Base-by-base conservation (phyloP, 768 basidiomycete species). In the Pisolithus marmoratus region DNA sequence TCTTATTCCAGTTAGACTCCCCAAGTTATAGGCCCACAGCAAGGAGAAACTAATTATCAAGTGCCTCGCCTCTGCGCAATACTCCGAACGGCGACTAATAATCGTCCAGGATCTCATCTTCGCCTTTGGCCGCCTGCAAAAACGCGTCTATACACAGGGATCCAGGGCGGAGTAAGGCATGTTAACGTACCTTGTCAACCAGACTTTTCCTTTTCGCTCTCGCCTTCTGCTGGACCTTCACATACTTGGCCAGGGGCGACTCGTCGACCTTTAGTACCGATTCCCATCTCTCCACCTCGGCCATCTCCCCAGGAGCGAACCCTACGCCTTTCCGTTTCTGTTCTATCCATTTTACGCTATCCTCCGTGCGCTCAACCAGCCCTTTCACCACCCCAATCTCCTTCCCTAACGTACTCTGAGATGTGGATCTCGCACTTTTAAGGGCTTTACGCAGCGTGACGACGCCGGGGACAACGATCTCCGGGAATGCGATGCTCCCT, bases 401-500 rank as follows among this genome's bases (percentile, higher is more conserved):
- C 62, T 90, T 90, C 1, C 72, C 67, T 9, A 49, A 36, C 12
- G 62, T 54, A 44, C 70, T 60, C 42, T 67, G 60, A 26, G 68
- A 63, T 42, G 66, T 67, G 34, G 74, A 65, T 51, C 78, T 79
- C 23, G 75, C 72, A 37, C 70, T 73, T 67, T 96, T 97, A 57
- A 94, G 60, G 50, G 80, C 76, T 57, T 87, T 85, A 41, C 83
- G 82, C 47, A 99, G 72, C 1, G 81, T 73, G 11, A 89, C 77
- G 15, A 84, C 70, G 36, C 94, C 72, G 3, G 94, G 94, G 12
- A 97, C 80, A 14, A 83, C 76, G 38, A 95, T 77, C 70, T 99
- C 96, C 2, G 96, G 95, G 76, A 96, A 98, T 1, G 91, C 91
- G 53, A 97, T 84, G 66, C 87, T 90, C 1, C 83, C 87, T 46